A percentile compares a stretch with the other conserved stretches of the same genome.
Conservation (phyloP, 345 rosid genomes). For the Iberis pinnata region DNA sequence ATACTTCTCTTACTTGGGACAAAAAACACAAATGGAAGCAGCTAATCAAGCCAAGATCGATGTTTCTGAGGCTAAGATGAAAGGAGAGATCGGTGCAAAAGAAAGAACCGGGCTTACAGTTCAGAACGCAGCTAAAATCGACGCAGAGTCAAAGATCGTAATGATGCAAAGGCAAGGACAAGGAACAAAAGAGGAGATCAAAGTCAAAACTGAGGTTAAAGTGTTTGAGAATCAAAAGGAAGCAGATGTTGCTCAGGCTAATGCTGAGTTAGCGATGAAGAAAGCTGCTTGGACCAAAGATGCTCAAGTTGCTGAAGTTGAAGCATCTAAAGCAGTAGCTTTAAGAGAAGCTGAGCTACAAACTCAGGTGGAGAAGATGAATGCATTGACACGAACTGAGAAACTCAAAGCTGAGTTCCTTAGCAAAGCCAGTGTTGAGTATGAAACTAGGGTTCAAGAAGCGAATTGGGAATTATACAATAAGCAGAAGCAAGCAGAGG, state of each 20-base stretch:
- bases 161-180: constrained; percentile 52
- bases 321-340: constrained; percentile 61
- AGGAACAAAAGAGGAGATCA: constrained; percentile 64
- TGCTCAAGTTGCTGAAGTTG: constrained; percentile 68
- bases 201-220: constrained; percentile 53
- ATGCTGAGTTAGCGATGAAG: constrained; percentile 62
- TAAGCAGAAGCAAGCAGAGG: constrained; percentile 66
- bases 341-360: constrained; percentile 71
- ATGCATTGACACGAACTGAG: constrained; percentile 54
- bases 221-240: constrained; percentile 66
- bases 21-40: constrained; percentile 87
- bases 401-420: constrained; percentile 77
- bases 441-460: constrained; percentile 72
- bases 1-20: constrained; percentile 78
- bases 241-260: constrained; percentile 67
- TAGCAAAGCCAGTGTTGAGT: constrained; percentile 71
- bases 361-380: constrained; percentile 67
- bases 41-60: constrained; percentile 72
- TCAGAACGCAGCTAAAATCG: constrained; percentile 71
- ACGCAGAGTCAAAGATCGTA: constrained; percentile 65
- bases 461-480: constrained; percentile 62
- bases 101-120: constrained; percentile 45
- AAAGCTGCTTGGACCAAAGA: constrained; percentile 60
- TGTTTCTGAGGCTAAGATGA: constrained; percentile 71
- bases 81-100: constrained; percentile 72